Base-by-base conservation (phyloP, 345 rosid species). In the Citrus trifoliata region DNA sequence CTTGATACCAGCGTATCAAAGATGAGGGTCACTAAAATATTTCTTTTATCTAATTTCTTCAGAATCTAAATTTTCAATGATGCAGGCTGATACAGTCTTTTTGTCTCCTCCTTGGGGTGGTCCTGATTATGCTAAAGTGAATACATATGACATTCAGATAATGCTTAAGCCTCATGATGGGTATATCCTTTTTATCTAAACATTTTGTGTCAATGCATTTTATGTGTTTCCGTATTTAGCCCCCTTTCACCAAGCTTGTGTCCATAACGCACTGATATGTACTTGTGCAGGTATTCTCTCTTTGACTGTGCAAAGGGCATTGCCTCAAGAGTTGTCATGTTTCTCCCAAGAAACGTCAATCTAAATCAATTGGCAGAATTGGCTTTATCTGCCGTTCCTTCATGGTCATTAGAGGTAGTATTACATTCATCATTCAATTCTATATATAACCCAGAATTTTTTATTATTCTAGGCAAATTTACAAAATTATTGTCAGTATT, bases 81-180 rank as follows among this genome's bases (percentile, higher is more conserved):
- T 79, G 76, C 88, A 93, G 99, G 97, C 94, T 25, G 93, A 87
- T 62, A 87, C 91, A 1, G 92, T 91, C 69, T 96, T 94, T 86
- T 80, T 96, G 79, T 96, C 99, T 40, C 98, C 98, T 79, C 97
- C 99, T 10, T 94, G 99, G 97, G 99, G 99, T 6, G 98, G 98
- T 58, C 99, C 98, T 82, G 91, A 88, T 78, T 96, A 96, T 79
- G 67, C 85, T 28, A 93, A 87, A 90, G 92, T 80, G 14, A 72
- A 82, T 82, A 86, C 79, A 30, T 96, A 94, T 75, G 83, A 92
- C 86, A 85, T 93, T 73, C 90, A 78, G 86, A 93, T 93, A 40
- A 93, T 94, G 99, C 91, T 96, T 67, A 88, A 86, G 86, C 99
- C 97, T 27, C 88, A 40, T 83, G 92, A 96, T 75, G 99, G 98